Evolutionary conservation across 768 basidiomycete species (phyloP), one percentile per base, ranked within the genome.

Genomic region (Pisolithus tinctorius): DNA sequence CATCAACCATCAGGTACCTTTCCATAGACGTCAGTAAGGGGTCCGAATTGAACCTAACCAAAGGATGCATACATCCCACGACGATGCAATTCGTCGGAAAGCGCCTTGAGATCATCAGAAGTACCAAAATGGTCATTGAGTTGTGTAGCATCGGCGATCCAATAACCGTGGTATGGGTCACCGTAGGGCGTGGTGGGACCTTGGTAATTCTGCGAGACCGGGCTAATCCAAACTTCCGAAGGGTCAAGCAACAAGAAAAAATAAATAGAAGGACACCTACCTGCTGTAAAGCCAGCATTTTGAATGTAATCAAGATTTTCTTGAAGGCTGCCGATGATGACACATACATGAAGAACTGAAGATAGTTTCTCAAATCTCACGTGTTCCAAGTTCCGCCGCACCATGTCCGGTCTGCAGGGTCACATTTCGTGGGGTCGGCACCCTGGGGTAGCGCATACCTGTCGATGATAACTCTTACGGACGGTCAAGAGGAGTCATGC

Each of bases 301-400:
- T 89, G 82, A 46, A 94, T 83, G 61, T 93, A 94, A 63, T 92
- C 88, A n/a, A 93, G 74, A 63, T 89, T 85, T 55, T 80, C 72
- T 51, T 73, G 78, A 56, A 92, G 79, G 8, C 80, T 80, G 43
- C 52, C 45, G 30, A 25, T 17, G 4, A 38, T 23, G 11, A 41
- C 40, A 29, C 31, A 46, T 17, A 36, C 29, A 20, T 16, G 47
- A 23, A 45, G n/a, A 34, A 38, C 6, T 25, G 44, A 27, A 53
- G 25, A 43, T 47, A 31, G 20, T 6, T 31, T 17, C 41, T 29
- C 6, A 39, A 36, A 64, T 20, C 74, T 54, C 39, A 75, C 76
- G 80, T 74, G 48, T 78, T 81, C 86, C 88, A 92, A n/a, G 83
- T 88, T 4, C 90, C 88, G n/a, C 90, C 90, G 54, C 89, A 93